Evolutionary conservation across 1,284 basidiomycete genomes (phyloP).

Genomic region (Testicularia cyperi): DNA sequence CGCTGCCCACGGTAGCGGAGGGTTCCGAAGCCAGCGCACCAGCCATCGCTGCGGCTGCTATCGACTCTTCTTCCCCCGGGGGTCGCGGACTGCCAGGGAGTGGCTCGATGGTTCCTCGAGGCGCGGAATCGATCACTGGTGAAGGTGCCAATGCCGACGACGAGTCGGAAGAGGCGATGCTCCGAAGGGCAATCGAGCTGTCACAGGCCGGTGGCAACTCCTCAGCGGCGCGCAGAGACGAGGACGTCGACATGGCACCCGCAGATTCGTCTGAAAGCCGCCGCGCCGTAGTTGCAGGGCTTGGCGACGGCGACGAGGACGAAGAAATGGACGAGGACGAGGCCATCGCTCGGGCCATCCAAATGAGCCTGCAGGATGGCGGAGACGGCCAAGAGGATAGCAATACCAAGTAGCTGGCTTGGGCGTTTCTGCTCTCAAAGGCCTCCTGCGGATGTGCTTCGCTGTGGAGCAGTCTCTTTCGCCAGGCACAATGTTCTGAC

Average conservation of each 20-base stretch:
- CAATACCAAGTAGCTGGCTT: slow-evolving; percentile 15
- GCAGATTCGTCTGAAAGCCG: slow-evolving; percentile 21
- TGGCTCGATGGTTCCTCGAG: slow-evolving; percentile 49
- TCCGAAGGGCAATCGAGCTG: slow-evolving; percentile 50
- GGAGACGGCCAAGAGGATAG: slow-evolving; percentile 9
- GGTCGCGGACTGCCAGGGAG: slow-evolving; percentile 29
- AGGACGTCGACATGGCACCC: slow-evolving; percentile 47
- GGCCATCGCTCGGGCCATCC: slow-evolving; percentile 58
- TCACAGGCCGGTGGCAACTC: slow-evolving; percentile 30
- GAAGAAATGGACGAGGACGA: slow-evolving; percentile 60
- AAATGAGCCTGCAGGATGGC: slow-evolving; percentile 54
- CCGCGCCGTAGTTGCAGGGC: slow-evolving; percentile 41
- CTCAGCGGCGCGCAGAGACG: slow-evolving; percentile 27
- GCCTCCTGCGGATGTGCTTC: too few species aligned
- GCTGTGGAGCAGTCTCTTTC: too few species aligned
- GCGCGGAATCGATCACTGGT: slow-evolving; percentile 51
- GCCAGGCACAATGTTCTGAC: too few species aligned
- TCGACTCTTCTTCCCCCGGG: slow-evolving; percentile 2
- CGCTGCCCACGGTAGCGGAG: slow-evolving; percentile 39
- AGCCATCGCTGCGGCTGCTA: slow-evolving; percentile 8
- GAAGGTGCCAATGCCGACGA: slow-evolving; percentile 42
- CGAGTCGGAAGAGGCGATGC: slow-evolving; percentile 52
- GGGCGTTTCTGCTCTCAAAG: too few species aligned
- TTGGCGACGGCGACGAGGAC: slow-evolving; percentile 50
- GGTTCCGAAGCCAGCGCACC: slow-evolving; percentile 12